Conservation (phyloP, 2,329 filamentous ascomycete species). For the Fusarium subglutinans region DNA sequence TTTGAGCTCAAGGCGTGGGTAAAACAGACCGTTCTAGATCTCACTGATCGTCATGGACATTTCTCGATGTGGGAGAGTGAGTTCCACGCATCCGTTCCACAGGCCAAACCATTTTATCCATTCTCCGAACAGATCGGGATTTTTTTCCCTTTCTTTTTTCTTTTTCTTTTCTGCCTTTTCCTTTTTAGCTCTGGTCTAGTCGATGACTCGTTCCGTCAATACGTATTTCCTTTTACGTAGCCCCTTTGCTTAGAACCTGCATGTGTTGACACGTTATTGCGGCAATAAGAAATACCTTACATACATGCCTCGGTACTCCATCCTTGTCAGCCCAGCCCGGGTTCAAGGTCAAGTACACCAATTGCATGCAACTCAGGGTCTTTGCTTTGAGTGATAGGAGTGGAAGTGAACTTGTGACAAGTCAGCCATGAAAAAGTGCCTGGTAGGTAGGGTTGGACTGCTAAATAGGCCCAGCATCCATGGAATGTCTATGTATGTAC, state of each 20-base stretch:
- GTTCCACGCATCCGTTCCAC: slow-evolving; percentile 39
- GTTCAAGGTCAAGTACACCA: neutral
- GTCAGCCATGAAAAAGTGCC: neutral
- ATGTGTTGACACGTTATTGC: slow-evolving; percentile 5
- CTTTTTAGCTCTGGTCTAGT: neutral
- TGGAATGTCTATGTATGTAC: neutral
- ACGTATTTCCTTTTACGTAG: neutral
- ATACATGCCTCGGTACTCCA: slow-evolving; percentile 15
- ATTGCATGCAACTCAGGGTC: neutral
- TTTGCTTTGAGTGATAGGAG: neutral
- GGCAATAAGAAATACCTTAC: neutral
- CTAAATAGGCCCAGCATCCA: neutral
- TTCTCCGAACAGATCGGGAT: slow-evolving; percentile 33
- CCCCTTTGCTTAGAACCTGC: slow-evolving; percentile 6
- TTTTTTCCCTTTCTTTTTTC: slow-evolving; percentile 7
- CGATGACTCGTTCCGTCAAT: neutral
- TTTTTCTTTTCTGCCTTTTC: neutral
- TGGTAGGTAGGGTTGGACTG: neutral
- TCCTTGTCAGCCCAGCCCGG: neutral
- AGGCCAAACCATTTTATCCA: slow-evolving; percentile 14
- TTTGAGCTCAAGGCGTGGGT: slow-evolving; percentile 13
- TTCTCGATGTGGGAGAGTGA: slow-evolving; percentile 36
- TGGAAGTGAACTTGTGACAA: neutral
- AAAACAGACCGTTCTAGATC: slow-evolving; percentile 41
- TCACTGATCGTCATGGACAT: slow-evolving; percentile 38